Base-by-base conservation (phyloP, 2,329 filamentous ascomycete genomes). In the Talaromyces sp. region DNA sequence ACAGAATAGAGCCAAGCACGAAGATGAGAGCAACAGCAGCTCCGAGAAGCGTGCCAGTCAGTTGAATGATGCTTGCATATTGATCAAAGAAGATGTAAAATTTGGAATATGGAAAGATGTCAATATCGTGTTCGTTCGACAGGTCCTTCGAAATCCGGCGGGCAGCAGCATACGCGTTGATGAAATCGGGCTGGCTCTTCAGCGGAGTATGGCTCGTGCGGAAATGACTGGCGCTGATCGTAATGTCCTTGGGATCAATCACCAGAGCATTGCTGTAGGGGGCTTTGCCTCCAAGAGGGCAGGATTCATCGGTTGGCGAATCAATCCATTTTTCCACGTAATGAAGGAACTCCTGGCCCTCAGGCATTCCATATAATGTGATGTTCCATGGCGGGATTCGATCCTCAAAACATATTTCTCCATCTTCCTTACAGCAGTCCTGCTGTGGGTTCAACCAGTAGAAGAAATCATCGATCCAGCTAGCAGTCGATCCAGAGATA, bases 81-180 rank as follows among this genome's bases (percentile, higher is more conserved):
- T 98, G 95, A 73, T 99, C 95, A 74, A 99, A 99, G 84, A 98
- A 99, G 74, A 99, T 93, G 80, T 99, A 99, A 75, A 96, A 96
- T 64, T 97, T 89, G 68, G 91, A 96, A 79, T 99, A 99, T 0
- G 95, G 92, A 82, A 99, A 99, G 3, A 99, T 88, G 28, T 95
- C 88, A 27, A 91, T 86, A 5, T 87, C 85, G 4, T 92, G 93
- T 57, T 84, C 82, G 59, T 84, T 77, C 14, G 84, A 88, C 57
- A 99, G 88, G 31, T 90, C 89, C 12, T 87, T 79, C 0, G 94
- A 88, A 65, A 99, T 96, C 63, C 95, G 90, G 18, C 94, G 90
- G 3, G 95, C 95, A 1, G 94, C 87, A 5, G 89, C 87, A 74
- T 98, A 97, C 0, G 95, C 92, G 31, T 87, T 83, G 76, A 99